These are phyloP conservation scores for Pyracantha coccinea DNA, from an alignment of 331 rosid genomes.

Conservation along the genomic window DNA sequence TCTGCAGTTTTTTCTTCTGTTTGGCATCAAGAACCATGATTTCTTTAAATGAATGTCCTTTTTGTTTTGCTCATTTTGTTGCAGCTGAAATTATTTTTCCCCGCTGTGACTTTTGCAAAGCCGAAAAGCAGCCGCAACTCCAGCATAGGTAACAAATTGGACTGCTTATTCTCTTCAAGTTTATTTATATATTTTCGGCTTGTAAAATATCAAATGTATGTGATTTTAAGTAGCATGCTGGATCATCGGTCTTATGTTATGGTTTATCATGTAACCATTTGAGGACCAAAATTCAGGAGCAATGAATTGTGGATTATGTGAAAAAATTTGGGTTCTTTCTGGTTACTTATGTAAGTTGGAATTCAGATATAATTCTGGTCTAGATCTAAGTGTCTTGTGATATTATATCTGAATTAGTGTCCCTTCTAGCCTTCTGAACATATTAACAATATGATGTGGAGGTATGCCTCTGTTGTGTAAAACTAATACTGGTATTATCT, in stretches of 20 bases:
- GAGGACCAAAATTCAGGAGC: background rate
- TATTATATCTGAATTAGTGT: no score
- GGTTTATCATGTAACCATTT: background rate
- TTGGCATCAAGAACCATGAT: slow-evolving; percentile 8
- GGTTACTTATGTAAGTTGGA: background rate
- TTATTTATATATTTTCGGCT: no score
- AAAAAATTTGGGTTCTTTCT: background rate
- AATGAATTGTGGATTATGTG: background rate
- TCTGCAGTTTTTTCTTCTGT: background rate
- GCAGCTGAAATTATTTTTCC: slow-evolving; percentile 90
- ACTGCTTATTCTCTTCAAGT: no score
- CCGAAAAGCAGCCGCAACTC: slow-evolving; percentile 91
- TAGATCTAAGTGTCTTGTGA: background rate
- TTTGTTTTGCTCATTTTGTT: slow-evolving; percentile 14
- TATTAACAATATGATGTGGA: background rate
- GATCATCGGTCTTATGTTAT: background rate
- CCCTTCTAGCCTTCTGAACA: background rate
- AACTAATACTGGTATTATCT: slow-evolving; percentile 14
- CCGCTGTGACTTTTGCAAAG: slow-evolving; percentile 77
- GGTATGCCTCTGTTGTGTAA: background rate
- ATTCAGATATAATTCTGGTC: background rate
- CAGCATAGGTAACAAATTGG: slow-evolving; percentile 30
- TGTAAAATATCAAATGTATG: no score
- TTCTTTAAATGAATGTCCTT: background rate
- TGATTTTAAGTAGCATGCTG: no score